Base-by-base conservation (phyloP, 2,329 filamentous ascomycete genomes). In the Xylaria sp. region DNA sequence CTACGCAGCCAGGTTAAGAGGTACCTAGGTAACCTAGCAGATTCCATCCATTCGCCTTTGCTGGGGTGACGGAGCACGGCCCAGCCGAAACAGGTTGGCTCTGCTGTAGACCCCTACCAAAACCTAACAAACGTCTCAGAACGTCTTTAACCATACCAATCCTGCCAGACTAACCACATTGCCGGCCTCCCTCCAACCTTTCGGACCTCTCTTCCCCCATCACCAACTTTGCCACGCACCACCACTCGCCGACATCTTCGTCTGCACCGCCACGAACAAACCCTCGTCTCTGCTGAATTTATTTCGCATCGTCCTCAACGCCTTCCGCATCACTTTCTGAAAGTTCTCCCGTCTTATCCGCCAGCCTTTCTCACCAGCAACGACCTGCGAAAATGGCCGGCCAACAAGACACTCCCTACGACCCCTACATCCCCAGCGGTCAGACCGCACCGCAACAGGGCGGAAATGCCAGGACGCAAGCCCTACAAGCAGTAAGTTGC, bases 351-450 rank as follows among this genome's bases (percentile, higher is more conserved):
- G 56, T 47, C 29, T n/a, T 21, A 16, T n/a, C 47, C 46, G 44
- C 44, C 45, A 46, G 45, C 43, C 40, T n/a, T n/a, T n/a, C 26
- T 45, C 40, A 7, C 41, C 40, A 56, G 45, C 29, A 38, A 49
- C 47, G 41, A 57, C 40, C 63, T 57, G 59, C 60, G 67, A 76
- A 57, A 66, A 84, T 84, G 81, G 75, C 81, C 29, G 24, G 24
- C 24, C 24, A 64, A 69, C 74, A 78, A 63, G 78, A 82, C 54
- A 76, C 81, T 71, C 90, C 90, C 64, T 95, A 95, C 76, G 91
- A 95, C 76, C 91, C 91, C 61, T 95, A 94, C 78, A 92, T 93
- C 74, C 91, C 91, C 70, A 85, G 83, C 71, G 86, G 85, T 74
- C 80, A 81, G 74, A 73, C 76, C 58, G 72, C 74, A 54, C 66